Evolutionary conservation across 805 yeast species (phyloP).

Genomic region (Yarrowia hollandica): DNA sequence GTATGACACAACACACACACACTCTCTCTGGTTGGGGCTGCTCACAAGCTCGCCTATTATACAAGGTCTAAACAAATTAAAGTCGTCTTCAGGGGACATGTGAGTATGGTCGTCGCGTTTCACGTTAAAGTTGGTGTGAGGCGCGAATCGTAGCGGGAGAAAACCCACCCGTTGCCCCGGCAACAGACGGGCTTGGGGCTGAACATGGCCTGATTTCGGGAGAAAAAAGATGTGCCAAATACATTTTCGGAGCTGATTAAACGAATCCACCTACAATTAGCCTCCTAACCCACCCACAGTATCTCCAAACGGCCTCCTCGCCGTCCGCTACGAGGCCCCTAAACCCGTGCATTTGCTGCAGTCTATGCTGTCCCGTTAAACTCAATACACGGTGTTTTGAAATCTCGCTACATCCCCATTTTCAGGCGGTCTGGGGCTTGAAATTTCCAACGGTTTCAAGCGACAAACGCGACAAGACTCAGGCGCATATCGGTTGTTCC

Average conservation of each 20-base stretch:
- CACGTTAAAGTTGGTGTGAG: conserved; percentile 6
- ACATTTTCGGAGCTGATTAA: too few species aligned
- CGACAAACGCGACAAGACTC: conserved; percentile 1
- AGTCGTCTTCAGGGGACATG: conserved; percentile 4
- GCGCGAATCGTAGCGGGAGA: conserved; percentile 2
- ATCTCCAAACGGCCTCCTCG: background rate
- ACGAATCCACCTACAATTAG: too few species aligned
- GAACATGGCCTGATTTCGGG: too few species aligned
- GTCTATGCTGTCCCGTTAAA: conserved; percentile 8
- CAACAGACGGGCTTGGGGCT: background rate
- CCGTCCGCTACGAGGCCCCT: background rate
- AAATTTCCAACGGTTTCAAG: too few species aligned
- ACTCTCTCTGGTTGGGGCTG: too few species aligned
- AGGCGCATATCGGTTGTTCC: too few species aligned
- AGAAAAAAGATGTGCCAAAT: too few species aligned
- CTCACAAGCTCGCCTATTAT: too few species aligned
- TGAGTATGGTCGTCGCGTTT: conserved; percentile 17
- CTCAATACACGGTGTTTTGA: conserved; percentile 27
- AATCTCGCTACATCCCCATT: conserved; percentile 22
- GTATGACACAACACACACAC: too few species aligned
- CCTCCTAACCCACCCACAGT: background rate
- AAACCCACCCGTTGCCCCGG: conserved; percentile 5
- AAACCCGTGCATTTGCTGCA: conserved; percentile 16
- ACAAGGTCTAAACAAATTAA: background rate
- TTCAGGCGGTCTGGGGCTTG: background rate